phyloP scores from a whole-genome alignment of 352 stramenopile genomes.

The Phytopythium chamaehyphon region DNA sequence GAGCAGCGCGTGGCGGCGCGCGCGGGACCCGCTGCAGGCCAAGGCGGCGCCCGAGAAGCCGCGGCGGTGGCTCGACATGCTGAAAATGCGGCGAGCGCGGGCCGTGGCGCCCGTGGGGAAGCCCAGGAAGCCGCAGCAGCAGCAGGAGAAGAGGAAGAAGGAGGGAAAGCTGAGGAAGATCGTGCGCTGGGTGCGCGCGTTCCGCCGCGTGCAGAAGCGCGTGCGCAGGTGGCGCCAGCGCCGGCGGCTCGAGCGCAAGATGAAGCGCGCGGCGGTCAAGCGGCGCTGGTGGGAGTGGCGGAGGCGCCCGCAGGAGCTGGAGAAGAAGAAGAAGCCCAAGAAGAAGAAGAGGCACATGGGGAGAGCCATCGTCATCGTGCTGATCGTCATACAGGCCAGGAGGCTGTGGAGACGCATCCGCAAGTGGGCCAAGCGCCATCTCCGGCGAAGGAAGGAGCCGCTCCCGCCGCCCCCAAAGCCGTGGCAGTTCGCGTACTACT shows the following conservation, averaged over 20 bases:
- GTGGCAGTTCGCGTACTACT: slow-evolving; percentile 5
- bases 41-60: not conserved
- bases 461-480: not conserved
- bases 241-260: not conserved
- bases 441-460: not conserved
- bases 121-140: not conserved
- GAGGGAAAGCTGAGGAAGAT: slow-evolving; percentile 1
- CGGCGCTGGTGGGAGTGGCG: not conserved
- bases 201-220: not conserved
- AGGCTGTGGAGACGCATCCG: slow-evolving; percentile 1
- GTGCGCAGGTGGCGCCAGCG: slow-evolving; percentile 2
- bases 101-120: not conserved
- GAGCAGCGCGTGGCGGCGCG: slow-evolving; percentile 1
- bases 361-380: not conserved
- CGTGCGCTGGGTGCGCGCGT: not conserved
- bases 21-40: not conserved
- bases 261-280: not conserved
- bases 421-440: slow-evolving; percentile 2
- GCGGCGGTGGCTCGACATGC: not conserved
- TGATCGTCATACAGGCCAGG: not conserved
- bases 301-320: not conserved
- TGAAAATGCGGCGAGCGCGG: too few relatives aligned
- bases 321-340: not conserved
- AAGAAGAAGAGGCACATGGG: slow-evolving; percentile 5
- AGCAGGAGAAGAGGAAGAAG: not conserved